phyloP scores from a whole-genome alignment of 495 filamentous ascomycete species.

The Echria macrotheca region DNA sequence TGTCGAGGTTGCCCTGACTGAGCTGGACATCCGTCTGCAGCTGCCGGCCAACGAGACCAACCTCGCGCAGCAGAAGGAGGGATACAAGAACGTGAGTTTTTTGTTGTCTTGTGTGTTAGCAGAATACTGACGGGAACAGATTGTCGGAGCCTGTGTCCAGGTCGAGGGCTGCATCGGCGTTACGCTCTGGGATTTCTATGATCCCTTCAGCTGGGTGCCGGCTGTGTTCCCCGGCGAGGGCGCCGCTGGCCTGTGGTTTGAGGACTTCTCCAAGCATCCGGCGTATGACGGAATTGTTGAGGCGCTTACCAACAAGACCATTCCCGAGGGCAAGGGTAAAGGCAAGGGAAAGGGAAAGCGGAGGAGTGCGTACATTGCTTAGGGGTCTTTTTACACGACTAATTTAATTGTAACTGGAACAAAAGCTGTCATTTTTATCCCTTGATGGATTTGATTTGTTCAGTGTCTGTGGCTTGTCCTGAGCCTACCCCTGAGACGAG shows the following conservation, averaged over 20 bases:
- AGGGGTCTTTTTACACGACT: no score
- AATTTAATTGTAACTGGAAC: no score
- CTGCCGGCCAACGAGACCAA: conserved; percentile 39
- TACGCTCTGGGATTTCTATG: conserved; percentile 60
- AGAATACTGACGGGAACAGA: conserved; percentile 14
- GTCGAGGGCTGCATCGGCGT: conserved; percentile 57
- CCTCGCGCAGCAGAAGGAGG: conserved; percentile 50
- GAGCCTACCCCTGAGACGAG: no score
- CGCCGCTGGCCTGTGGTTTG: conserved; percentile 46
- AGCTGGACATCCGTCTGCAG: conserved; percentile 53
- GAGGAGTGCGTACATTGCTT: no score
- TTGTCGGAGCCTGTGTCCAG: conserved; percentile 53
- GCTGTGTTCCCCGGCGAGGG: conserved; percentile 49
- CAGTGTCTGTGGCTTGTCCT: no score
- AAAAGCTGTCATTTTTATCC: no score
- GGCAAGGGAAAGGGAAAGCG: neutral
- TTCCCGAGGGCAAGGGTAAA: conserved; percentile 3
- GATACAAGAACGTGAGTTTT: conserved; percentile 42
- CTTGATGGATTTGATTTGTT: no score
- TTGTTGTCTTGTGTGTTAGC: neutral
- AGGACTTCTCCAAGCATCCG: conserved; percentile 51
- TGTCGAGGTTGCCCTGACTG: conserved; percentile 55
- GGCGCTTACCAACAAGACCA: conserved; percentile 26
- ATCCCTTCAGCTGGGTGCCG: conserved; percentile 57
- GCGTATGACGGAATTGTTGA: conserved; percentile 40